Evolutionary conservation across 192 early-diverging fungal genomes (phyloP), one percentile per base, ranked within the genome.

Genomic region (Entophlyctis helioformis): DNA sequence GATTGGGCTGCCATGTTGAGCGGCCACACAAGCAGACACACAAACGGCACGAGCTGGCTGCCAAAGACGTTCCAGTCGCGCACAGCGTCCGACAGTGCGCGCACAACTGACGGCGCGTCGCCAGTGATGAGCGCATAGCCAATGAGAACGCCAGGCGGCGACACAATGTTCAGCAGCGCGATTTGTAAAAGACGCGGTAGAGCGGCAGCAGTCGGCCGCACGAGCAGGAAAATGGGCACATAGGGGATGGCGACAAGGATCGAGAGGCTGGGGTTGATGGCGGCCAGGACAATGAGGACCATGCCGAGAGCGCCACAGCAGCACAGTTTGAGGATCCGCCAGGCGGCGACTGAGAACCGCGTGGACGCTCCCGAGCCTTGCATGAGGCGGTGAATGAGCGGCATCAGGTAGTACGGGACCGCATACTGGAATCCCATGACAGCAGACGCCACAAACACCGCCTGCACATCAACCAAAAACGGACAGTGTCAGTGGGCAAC

Each of bases 251-350:
- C 60, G 3, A 67, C 38, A 4, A 59, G 22, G 9, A 64, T 44
- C 5, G 64, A 55, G 16, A 72, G 47, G 23, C 51, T 51, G 18
- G 69, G 69, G 39, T 72, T 72, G 28, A 60, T 38, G 7, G 57
- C 51, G 22, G 59, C 43, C 15, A 72, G 38, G 10, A 52, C 53
- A 26, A 67, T 39, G 28, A 72, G 37, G 24, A 49, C 39, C 13
- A 47, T 32, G 2, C 51, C 69, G 18, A 63, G 44, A 31, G 48
- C 35, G 37, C 33, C 48, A 28, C 50, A 59, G 0, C 37, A 41
- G 6, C 67, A 46, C n/a, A 26, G 57, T 38, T 72, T 67, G 15
- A 72, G 46, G 5, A 72, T n/a, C 39, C 38, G 21, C 67, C 67
- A 70, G 3, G 57, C 56, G 22, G 60, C 20, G 15, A 46, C 48